phyloP scores from a whole-genome alignment of 371 early-diverging fungal genomes.

The Capillidium rhysosporum region DNA sequence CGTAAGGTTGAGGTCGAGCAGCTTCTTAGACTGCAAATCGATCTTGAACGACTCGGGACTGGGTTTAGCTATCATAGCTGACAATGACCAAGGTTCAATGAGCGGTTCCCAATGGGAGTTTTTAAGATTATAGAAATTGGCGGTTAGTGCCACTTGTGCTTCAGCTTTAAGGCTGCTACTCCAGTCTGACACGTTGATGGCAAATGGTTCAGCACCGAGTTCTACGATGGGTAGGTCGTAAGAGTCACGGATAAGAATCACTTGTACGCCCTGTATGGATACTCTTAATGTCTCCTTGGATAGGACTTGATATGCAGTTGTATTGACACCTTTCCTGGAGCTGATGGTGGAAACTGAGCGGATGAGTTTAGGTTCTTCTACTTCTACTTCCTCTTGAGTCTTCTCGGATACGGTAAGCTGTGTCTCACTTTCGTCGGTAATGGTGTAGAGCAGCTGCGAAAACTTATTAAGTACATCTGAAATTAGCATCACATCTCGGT shows the following conservation, averaged over 20 bases:
- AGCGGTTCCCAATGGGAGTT: constrained; percentile 98
- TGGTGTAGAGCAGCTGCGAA: constrained; percentile 28
- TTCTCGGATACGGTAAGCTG: constrained; percentile 1
- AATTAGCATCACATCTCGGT: constrained; percentile 69
- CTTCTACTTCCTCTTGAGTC: not conserved
- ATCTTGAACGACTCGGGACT: not conserved
- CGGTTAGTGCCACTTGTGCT: constrained; percentile 41
- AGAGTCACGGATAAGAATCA: constrained; percentile 81
- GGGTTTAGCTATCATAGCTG: constrained; percentile 18
- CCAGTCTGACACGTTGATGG: constrained; percentile 73
- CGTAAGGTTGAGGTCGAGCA: constrained; percentile 54
- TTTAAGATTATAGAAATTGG: constrained; percentile 84
- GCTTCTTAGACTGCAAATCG: constrained; percentile 34
- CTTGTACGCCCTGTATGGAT: constrained; percentile 46
- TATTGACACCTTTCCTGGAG: not conserved
- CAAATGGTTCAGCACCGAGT: constrained; percentile 51
- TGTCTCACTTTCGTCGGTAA: constrained; percentile 3
- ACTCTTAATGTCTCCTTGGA: constrained; percentile 9
- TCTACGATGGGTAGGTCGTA: constrained; percentile 84
- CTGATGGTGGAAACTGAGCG: not conserved
- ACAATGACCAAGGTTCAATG: constrained; percentile 75
- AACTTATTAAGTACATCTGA: constrained; percentile 56
- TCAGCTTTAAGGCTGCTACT: constrained; percentile 51
- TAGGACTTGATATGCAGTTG: constrained; percentile 1
- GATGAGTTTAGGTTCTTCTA: not conserved